phyloP scores from a whole-genome alignment of 257 asterid genomes.

The Ballota nigra region DNA sequence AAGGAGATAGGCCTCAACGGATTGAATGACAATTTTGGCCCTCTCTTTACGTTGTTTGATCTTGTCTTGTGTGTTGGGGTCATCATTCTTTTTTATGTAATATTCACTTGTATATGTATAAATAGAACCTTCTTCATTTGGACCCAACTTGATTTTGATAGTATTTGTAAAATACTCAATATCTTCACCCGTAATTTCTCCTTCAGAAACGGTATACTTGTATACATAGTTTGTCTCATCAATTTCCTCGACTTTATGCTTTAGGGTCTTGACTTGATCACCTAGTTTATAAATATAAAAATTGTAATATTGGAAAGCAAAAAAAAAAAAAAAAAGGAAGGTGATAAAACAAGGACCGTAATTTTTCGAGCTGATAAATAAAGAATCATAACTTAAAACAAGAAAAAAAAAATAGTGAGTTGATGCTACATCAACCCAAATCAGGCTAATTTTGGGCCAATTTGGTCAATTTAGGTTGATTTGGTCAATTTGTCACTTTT shows the following conservation, averaged over 20 bases:
- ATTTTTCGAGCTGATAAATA: too few species aligned
- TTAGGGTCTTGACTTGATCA: background rate
- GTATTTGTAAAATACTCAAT: background rate
- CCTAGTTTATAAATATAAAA: too few species aligned
- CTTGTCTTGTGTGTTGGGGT: constrained; percentile 26
- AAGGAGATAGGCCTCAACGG: constrained; percentile 32
- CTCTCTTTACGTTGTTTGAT: constrained; percentile 32
- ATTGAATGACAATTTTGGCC: constrained; percentile 20
- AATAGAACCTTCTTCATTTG: constrained; percentile 36
- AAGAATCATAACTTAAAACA: too few species aligned
- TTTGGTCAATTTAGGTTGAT: too few species aligned
- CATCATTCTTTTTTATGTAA: constrained; percentile 32
- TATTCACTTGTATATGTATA: constrained; percentile 27
- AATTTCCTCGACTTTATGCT: background rate
- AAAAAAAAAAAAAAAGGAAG: too few species aligned
- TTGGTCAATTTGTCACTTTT: too few species aligned
- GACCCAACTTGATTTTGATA: background rate
- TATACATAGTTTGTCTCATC: background rate
- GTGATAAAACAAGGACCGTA: too few species aligned
- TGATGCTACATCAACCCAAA: too few species aligned
- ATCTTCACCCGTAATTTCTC: background rate
- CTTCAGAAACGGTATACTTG: constrained; percentile 3
- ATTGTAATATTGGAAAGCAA: too few species aligned
- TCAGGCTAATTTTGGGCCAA: too few species aligned
- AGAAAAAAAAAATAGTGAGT: too few species aligned